Percentiles rank a stretch among this genome's conserved stretches.
These are phyloP conservation scores for Mikania micrantha DNA, from an alignment of 129 eudicot genomes.

Conservation along the genomic window DNA sequence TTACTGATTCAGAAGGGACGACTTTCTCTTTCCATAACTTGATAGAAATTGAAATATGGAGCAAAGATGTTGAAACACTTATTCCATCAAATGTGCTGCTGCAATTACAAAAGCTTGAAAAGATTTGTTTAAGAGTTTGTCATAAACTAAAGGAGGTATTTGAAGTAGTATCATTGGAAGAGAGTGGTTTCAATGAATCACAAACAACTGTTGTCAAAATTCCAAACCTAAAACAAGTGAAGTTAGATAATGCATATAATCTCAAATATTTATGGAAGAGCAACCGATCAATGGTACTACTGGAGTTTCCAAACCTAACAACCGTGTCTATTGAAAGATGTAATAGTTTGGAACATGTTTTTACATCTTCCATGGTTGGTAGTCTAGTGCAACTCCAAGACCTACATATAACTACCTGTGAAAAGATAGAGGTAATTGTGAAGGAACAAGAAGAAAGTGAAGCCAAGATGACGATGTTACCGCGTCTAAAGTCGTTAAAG, in stretches of 20 bases:
- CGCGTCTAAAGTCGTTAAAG: neutral
- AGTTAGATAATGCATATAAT: neutral
- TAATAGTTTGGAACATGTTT: neutral
- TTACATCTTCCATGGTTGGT: neutral
- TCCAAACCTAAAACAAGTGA: neutral
- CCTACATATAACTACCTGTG: neutral
- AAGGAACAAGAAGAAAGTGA: neutral
- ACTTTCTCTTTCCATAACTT: neutral
- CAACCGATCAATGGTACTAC: neutral
- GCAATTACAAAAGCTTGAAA: neutral
- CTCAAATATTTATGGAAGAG: neutral
- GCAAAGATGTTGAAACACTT: neutral
- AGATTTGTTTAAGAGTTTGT: neutral
- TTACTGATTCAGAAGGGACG: neutral
- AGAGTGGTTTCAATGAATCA: neutral
- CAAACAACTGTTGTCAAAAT: neutral
- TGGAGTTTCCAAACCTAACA: constrained; percentile 1
- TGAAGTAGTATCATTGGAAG: neutral
- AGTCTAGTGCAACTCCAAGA: neutral
- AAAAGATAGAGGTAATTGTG: neutral
- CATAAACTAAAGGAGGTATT: neutral
- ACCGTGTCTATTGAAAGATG: neutral
- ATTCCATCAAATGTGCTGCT: neutral
- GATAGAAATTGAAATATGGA: neutral
- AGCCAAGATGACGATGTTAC: neutral